Evolutionary conservation across 1,284 basidiomycete species (phyloP), one percentile per base, ranked within the genome.

Genomic region (Pascua guehoae): DNA sequence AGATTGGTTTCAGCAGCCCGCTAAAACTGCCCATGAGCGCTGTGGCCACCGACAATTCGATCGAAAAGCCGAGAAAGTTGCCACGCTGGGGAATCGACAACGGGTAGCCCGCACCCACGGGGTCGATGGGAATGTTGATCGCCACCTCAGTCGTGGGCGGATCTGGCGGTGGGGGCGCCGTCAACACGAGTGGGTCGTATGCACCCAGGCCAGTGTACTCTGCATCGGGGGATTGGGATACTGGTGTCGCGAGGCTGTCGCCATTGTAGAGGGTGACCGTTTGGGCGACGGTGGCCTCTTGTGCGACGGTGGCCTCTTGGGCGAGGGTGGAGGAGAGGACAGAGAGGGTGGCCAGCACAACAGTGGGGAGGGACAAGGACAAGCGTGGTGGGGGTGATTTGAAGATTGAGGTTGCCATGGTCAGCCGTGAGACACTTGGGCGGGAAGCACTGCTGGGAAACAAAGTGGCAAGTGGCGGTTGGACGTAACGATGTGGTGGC

Each of bases 21-120:
- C 56, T 44, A 11, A 60, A 82, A 80, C 75, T 80, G 15, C 85
- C 85, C 58, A 86, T 72, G 51, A 87, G 77, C 76, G 84, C 82
- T 60, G 82, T 81, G 4, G 82, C 82, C 15, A 88, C 85, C 32
- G 85, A 86, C 79, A 88, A 81, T 72, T 88, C 87, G 53, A 89
- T 79, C 2, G 84, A 86, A 65, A 88, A 87, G 0, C 87, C 87
- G 53, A 84, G 78, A 64, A 88, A 88, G 46, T 82, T 80, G 14
- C 86, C 86, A 42, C 76, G 75, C 63, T 84, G 82, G 8, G 78
- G 74, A 39, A 86, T 84, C 8, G 72, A 73, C 15, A 74, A 54
- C 14, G 57, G 50, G 14, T 62, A 50, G 12, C 66, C 68, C 4
- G 57, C 53, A 9, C 48, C 61, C 4, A 53, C 36, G 1, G 65